Base-by-base conservation (phyloP, 73 alveolate species). In the Paraurostyla sp. region DNA sequence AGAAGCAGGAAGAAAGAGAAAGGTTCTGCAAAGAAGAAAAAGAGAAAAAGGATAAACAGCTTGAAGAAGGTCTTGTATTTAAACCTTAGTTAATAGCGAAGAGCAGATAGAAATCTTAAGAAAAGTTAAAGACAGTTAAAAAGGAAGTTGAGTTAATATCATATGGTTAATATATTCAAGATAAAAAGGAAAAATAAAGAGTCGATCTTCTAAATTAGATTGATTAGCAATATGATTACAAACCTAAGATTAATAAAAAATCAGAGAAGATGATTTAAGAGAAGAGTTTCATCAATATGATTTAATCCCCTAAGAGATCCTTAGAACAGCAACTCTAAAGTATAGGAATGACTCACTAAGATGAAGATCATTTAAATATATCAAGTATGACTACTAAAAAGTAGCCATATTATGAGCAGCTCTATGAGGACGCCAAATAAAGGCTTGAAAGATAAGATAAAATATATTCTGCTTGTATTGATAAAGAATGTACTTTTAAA, bases 401-500 rank as follows among this genome's bases (percentile, higher is more conserved):
- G n/a, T n/a, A n/a, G n/a, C n/a, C n/a, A n/a, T n/a, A n/a, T n/a
- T n/a, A n/a, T n/a, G n/a, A n/a, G n/a, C n/a, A n/a, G n/a, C n/a
- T n/a, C n/a, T 87, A 59, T 42, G 85, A 87, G n/a, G 93, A 87
- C 32, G 93, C 93, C 0, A 11, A 20, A 59, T 32, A 45, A 29
- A 73, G 93, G 56, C 6, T 27, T 9, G 84, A 76, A 29, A 50
- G 93, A 36, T 46, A 76, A 32, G 83, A 76, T 9, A 49, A 76
- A 43, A 57, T 87, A 18, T 76, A 87, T 48, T n/a, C 80, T 32
- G 87, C 54, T 52, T 76, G 89, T 16, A 30, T 87, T 15, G 93
- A 87, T 29, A 71, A 63, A 6, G 93, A 87, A 42, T 87, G 93
- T 45, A 87, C 93, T 33, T 87, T 87, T 57, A 87, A 87, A 59